A percentile compares a stretch with the other conserved stretches of the same genome.
These are phyloP conservation scores for Fusarium liriodendri DNA, from an alignment of 2,329 filamentous ascomycete genomes.

Conservation along the genomic window DNA sequence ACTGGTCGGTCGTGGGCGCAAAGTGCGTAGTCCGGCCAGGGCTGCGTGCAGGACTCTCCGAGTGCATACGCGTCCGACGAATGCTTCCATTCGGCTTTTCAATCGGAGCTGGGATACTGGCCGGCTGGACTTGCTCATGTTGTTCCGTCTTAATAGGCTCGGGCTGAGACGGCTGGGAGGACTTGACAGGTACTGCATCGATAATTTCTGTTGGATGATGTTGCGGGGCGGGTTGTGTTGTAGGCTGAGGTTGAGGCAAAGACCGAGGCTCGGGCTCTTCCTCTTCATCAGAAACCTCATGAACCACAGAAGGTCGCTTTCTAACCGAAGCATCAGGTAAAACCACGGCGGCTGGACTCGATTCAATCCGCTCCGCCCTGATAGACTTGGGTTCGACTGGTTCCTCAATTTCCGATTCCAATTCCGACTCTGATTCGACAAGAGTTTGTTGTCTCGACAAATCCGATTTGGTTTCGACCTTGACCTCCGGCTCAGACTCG, in stretches of 20 bases:
- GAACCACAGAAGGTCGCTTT: slow-evolving; percentile 58
- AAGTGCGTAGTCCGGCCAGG: slow-evolving; percentile 77
- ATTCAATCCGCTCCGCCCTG: neutral
- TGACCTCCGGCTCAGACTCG: slow-evolving; percentile 16
- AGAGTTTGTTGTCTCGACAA: slow-evolving; percentile 4
- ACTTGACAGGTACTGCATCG: slow-evolving; percentile 50
- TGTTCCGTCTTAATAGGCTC: slow-evolving; percentile 5
- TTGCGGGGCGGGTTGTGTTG: slow-evolving; percentile 13
- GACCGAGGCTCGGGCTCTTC: slow-evolving; percentile 43
- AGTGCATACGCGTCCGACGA: slow-evolving; percentile 53
- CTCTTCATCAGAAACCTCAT: slow-evolving; percentile 58
- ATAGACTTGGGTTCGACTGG: neutral
- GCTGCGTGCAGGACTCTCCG: slow-evolving; percentile 74
- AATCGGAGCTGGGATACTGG: neutral
- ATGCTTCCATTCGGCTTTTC: slow-evolving; percentile 32
- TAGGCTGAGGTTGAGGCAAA: slow-evolving; percentile 11
- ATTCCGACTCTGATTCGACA: slow-evolving; percentile 18
- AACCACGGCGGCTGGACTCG: neutral
- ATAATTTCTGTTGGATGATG: slow-evolving; percentile 37
- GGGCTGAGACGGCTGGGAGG: slow-evolving; percentile 12
- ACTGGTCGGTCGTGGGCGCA: slow-evolving; percentile 64
- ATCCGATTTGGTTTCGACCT: neutral
- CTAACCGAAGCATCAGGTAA: slow-evolving; percentile 10
- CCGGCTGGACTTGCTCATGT: neutral
- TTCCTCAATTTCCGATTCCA: slow-evolving; percentile 15